Evolutionary conservation across 148 eudicot genomes (phyloP).

Genomic region (Vaccinium darrowii): DNA sequence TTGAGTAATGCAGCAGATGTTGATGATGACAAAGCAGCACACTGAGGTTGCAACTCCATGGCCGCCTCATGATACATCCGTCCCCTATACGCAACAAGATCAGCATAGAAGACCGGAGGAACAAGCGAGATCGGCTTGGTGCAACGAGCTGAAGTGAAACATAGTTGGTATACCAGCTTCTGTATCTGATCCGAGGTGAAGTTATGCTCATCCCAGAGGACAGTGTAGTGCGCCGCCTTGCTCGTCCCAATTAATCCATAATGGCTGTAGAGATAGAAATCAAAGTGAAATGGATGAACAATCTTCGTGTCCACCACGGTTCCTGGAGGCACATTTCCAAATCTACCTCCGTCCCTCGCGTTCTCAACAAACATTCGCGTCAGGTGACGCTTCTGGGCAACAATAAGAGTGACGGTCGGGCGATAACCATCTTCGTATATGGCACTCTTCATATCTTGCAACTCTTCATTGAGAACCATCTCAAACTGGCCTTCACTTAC

Average conservation of each 20-base stretch:
- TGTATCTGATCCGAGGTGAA: conserved; percentile 42
- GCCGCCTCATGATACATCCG: conserved; percentile 42
- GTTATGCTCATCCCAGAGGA: conserved; percentile 39
- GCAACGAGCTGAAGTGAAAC: conserved; percentile 53
- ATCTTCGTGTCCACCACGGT: conserved; percentile 42
- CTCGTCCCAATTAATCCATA: conserved; percentile 52
- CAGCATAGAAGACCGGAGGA: conserved; percentile 53
- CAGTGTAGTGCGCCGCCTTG: conserved; percentile 50
- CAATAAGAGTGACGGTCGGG: conserved; percentile 36
- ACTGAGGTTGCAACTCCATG: conserved; percentile 24
- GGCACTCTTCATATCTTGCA: conserved; percentile 27
- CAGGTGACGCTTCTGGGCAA: conserved; percentile 39
- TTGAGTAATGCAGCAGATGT: background rate
- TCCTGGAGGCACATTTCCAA: conserved; percentile 41
- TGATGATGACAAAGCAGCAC: conserved; percentile 6
- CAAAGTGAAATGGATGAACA: conserved; percentile 33
- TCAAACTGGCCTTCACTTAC: conserved; percentile 45
- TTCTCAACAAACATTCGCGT: conserved; percentile 32
- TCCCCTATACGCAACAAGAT: conserved; percentile 56
- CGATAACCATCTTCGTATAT: conserved; percentile 20
- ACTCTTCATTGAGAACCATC: conserved; percentile 41
- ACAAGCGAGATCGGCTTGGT: conserved; percentile 54
- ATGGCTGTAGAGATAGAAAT: conserved; percentile 43
- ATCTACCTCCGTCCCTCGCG: conserved; percentile 10
- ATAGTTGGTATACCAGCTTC: conserved; percentile 48